Evolutionary conservation across 2,329 filamentous ascomycete genomes (phyloP).

Genomic region (Didymella arachidicola): DNA sequence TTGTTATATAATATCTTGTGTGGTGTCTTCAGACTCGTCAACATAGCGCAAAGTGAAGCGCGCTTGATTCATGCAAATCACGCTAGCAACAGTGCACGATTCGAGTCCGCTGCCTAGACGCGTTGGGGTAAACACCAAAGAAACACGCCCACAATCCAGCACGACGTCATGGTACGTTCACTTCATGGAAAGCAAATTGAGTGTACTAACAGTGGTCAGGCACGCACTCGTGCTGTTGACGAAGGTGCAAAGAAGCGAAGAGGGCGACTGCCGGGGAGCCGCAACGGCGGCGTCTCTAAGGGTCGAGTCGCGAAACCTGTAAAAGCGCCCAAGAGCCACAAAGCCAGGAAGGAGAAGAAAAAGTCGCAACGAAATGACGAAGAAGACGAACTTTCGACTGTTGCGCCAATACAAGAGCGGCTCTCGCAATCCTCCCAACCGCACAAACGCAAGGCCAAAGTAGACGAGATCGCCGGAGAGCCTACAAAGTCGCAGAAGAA

Average conservation of each 20-base stretch:
- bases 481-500: constrained; percentile 30
- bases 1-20: neutral
- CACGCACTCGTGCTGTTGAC: constrained; percentile 31
- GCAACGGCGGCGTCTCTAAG: constrained; percentile 26
- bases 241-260: constrained; percentile 30
- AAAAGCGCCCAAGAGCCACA: constrained; percentile 19
- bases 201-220: constrained; percentile 32
- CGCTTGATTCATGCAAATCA: neutral
- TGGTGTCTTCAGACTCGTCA: neutral
- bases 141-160: constrained; percentile 28
- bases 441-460: constrained; percentile 34
- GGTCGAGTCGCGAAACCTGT: constrained; percentile 26
- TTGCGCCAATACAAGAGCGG: constrained; percentile 2
- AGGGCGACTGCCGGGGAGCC: constrained; percentile 37
- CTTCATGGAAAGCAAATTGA: neutral
- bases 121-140: constrained; percentile 23
- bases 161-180: constrained; percentile 43
- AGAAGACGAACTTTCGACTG: constrained; percentile 12
- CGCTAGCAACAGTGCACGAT: neutral
- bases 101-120: constrained; percentile 1
- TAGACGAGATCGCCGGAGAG: constrained; percentile 32
- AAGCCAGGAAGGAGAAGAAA: constrained; percentile 26
- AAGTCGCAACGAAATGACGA: constrained; percentile 23
- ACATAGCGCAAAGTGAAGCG: neutral
- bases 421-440: neutral